Conservation (phyloP, 768 basidiomycete genomes). For the Leccinum boreale region DNA sequence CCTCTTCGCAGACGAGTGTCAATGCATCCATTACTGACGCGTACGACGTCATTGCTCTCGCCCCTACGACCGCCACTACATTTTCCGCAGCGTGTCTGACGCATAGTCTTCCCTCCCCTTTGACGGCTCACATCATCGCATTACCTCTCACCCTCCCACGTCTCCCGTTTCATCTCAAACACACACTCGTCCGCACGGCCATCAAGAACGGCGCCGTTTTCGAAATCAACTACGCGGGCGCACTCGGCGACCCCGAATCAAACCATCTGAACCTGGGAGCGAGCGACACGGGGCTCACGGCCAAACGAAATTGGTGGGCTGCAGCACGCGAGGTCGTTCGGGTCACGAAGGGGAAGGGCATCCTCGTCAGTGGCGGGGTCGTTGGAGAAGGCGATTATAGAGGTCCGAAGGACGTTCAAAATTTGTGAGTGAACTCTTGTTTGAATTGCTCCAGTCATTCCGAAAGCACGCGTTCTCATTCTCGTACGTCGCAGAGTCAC, state of each 20-base stretch:
- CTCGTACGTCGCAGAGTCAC: constrained; percentile 46
- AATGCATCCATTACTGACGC: constrained; percentile 56
- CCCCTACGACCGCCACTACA: constrained; percentile 67
- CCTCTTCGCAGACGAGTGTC: constrained; percentile 57
- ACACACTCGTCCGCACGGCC: constrained; percentile 78
- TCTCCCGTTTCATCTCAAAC: constrained; percentile 77
- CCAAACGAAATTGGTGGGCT: constrained; percentile 85
- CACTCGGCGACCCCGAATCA: constrained; percentile 57
- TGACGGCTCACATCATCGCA: constrained; percentile 79
- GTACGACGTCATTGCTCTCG: constrained; percentile 77
- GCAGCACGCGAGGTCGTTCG: constrained; percentile 71
- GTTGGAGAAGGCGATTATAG: constrained; percentile 59
- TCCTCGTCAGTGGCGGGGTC: constrained; percentile 71
- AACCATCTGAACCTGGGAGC: constrained; percentile 43
- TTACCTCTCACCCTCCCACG: constrained; percentile 76
- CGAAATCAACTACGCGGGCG: constrained; percentile 76
- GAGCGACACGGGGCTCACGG: constrained; percentile 48
- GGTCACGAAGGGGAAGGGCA: constrained; percentile 75
- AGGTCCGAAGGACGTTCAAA: constrained; percentile 69
- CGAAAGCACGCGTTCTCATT: not conserved
- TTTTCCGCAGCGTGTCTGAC: constrained; percentile 81
- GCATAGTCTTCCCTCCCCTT: constrained; percentile 67
- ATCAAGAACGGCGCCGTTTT: constrained; percentile 81
- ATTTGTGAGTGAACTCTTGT: constrained; percentile 54
- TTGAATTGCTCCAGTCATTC: not conserved